These are phyloP conservation scores for Arctostaphylos glauca DNA, from an alignment of 148 eudicot species.

Conservation along the genomic window DNA sequence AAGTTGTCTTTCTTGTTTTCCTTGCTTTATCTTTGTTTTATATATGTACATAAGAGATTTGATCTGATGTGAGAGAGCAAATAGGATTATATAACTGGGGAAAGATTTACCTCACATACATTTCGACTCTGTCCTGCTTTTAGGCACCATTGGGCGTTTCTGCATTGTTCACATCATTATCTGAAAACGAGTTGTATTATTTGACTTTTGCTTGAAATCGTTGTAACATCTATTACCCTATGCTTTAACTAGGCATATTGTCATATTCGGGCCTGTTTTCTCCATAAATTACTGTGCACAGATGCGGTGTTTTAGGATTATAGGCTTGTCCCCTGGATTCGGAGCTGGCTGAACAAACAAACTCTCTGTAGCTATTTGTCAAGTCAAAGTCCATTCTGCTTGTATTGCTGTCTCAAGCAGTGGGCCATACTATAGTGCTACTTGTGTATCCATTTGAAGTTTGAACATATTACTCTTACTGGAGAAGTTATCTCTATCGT, in stretches of 20 bases:
- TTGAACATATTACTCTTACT: background rate
- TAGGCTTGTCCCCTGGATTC: background rate
- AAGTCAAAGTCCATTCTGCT: background rate
- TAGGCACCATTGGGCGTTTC: background rate
- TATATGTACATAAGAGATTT: background rate
- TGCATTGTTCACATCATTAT: background rate
- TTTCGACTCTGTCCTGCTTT: background rate
- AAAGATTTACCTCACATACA: background rate
- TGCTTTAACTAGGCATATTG: background rate
- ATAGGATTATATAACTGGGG: background rate
- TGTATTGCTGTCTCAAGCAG: background rate
- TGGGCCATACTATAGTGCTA: background rate
- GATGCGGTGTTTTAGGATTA: too few relatives aligned
- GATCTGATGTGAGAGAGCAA: background rate
- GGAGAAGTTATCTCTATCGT: background rate
- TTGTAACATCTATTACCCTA: background rate
- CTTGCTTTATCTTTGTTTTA: background rate
- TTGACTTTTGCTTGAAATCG: background rate
- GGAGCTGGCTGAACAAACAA: background rate
- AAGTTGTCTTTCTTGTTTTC: background rate
- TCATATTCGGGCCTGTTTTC: too few relatives aligned
- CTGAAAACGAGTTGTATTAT: background rate
- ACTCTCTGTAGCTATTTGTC: background rate
- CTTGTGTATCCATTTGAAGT: background rate
- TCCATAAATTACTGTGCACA: background rate